Evolutionary conservation across 1,284 basidiomycete species (phyloP).

Genomic region (Heimioporus punctisporus): DNA sequence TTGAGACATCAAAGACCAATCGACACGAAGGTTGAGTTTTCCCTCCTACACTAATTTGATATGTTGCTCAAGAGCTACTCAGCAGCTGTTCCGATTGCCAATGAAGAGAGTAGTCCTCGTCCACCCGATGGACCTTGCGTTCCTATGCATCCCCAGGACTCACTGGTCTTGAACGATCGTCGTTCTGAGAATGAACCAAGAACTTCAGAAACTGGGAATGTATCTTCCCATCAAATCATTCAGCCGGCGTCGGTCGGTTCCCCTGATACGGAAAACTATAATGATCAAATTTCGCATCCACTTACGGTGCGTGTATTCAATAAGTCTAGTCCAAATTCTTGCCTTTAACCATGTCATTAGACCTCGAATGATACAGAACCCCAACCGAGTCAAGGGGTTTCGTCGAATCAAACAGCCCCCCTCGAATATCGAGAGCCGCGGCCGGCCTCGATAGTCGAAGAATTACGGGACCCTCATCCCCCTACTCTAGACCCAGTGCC

Average conservation of each 20-base stretch:
- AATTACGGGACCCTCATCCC: not conserved
- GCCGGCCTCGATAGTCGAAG: not conserved
- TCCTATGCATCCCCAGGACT: not conserved
- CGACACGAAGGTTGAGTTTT: no score
- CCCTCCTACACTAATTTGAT: not conserved
- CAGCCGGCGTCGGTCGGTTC: not conserved
- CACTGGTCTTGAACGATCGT: not conserved
- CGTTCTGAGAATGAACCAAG: not conserved
- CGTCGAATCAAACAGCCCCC: not conserved
- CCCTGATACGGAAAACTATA: not conserved
- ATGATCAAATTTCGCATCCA: not conserved
- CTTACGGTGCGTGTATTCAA: not conserved
- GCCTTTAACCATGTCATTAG: no score
- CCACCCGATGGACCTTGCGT: not conserved
- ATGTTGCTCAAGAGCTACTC: not conserved
- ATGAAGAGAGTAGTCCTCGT: not conserved
- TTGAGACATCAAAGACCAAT: no score
- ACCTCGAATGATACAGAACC: not conserved
- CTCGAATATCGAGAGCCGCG: not conserved
- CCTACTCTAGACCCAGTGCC: not conserved
- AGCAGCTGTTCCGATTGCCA: not conserved
- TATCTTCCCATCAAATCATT: no score
- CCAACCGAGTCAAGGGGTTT: not conserved
- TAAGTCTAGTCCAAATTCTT: no score
- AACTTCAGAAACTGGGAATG: no score